Conservation (phyloP, 1,284 basidiomycete species). For the Pascua sp. region DNA sequence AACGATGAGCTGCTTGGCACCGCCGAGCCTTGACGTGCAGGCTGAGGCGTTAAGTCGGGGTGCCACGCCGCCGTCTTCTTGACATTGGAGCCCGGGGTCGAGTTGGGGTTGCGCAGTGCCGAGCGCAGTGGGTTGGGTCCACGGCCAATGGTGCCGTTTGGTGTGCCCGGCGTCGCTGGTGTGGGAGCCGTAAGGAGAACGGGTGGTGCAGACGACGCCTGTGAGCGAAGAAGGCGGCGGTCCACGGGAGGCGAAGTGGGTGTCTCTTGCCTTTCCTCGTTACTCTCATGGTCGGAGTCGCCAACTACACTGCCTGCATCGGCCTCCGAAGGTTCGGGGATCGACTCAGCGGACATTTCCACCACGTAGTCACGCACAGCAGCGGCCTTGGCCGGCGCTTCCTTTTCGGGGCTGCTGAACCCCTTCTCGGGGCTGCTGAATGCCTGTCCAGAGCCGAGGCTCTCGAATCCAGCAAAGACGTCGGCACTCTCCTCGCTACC, state of each 20-base stretch:
- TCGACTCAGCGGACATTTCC: too few relatives aligned
- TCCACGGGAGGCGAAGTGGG: too few relatives aligned
- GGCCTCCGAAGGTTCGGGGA: too few relatives aligned
- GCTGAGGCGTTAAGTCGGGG: constrained; percentile 34
- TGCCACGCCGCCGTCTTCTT: constrained; percentile 47
- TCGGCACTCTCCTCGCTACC: constrained; percentile 66
- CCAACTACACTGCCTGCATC: too few relatives aligned
- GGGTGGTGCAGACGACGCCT: constrained; percentile 15
- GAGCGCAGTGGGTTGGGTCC: constrained; percentile 32
- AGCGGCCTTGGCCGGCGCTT: background rate
- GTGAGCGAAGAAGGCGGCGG: too few relatives aligned
- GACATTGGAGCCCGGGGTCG: constrained; percentile 43
- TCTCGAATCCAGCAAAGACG: constrained; percentile 82
- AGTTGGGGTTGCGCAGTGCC: constrained; percentile 36
- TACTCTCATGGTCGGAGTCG: too few relatives aligned
- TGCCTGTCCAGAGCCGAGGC: constrained; percentile 49
- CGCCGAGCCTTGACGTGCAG: constrained; percentile 3
- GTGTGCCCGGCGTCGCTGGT: constrained; percentile 10
- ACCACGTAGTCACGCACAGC: too few relatives aligned
- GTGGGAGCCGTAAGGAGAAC: constrained; percentile 24
- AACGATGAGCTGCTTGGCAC: constrained; percentile 22
- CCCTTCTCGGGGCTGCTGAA: background rate
- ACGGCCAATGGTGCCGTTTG: background rate
- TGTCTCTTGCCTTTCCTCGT: too few relatives aligned
- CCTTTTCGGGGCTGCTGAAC: background rate